Conservation (phyloP, 2,329 filamentous ascomycete species). For the Stemphylium beticola region DNA sequence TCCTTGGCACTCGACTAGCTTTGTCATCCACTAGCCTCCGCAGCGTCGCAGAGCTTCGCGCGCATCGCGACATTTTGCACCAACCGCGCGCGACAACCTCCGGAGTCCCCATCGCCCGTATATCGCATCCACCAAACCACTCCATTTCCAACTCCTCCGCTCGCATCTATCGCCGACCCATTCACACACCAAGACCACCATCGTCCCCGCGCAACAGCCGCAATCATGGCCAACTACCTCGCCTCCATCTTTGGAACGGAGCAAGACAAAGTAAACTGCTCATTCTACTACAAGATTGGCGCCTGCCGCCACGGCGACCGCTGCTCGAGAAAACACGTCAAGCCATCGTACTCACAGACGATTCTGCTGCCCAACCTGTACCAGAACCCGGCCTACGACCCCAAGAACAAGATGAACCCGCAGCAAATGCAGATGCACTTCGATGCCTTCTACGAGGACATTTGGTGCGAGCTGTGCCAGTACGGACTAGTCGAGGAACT, state of each 20-base stretch:
- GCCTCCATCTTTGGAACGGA: slow-evolving; percentile 99
- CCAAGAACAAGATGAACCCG: slow-evolving; percentile 95
- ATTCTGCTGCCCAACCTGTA: slow-evolving; percentile 98
- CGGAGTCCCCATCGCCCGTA: not conserved
- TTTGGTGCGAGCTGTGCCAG: slow-evolving; percentile 99
- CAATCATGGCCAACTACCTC: slow-evolving; percentile 91
- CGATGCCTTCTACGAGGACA: slow-evolving; percentile 99
- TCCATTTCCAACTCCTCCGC: not conserved
- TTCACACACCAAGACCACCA: not conserved
- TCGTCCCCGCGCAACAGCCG: not conserved
- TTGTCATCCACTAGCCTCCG: slow-evolving; percentile 14
- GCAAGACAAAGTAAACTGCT: slow-evolving; percentile 99
- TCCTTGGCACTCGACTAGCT: slow-evolving; percentile 14
- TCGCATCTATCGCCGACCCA: not conserved
- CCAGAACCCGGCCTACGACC: slow-evolving; percentile 97
- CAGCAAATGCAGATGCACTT: slow-evolving; percentile 99
- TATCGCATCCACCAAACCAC: not conserved
- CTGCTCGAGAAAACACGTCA: slow-evolving; percentile 98
- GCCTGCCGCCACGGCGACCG: slow-evolving; percentile 98
- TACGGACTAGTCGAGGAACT: slow-evolving; percentile 97
- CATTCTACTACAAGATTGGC: slow-evolving; percentile 99
- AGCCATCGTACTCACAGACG: slow-evolving; percentile 96
- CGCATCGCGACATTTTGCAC: slow-evolving; percentile 17
- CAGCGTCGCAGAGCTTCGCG: slow-evolving; percentile 11
- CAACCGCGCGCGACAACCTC: slow-evolving; percentile 11